These are phyloP conservation scores for Mycena filopes DNA, from an alignment of 768 basidiomycete species.

Conservation along the genomic window DNA sequence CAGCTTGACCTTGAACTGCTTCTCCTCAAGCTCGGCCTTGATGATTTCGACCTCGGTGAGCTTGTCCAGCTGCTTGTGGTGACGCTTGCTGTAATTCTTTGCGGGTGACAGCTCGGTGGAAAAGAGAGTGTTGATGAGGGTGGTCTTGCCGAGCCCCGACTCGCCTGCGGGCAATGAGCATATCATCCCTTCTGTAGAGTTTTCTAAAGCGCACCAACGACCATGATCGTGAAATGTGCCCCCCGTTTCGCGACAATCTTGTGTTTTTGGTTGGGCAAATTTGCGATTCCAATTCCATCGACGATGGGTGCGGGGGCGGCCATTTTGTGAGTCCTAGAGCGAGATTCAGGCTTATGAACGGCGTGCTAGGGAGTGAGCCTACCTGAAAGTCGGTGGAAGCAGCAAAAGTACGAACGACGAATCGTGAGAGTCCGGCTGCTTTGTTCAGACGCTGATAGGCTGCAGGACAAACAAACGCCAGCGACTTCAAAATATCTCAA, in stretches of 20 bases:
- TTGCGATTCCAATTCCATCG: constrained; percentile 93
- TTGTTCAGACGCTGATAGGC: constrained; percentile 13
- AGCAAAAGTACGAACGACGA: constrained; percentile 18
- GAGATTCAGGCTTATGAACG: too few species aligned
- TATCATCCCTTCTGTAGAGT: background rate
- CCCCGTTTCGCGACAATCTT: constrained; percentile 99
- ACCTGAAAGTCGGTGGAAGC: background rate
- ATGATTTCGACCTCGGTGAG: constrained; percentile 98
- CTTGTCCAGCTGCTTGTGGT: constrained; percentile 98
- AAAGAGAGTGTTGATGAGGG: constrained; percentile 98
- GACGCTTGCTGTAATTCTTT: constrained; percentile 90
- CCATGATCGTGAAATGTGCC: constrained; percentile 99
- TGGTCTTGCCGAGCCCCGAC: constrained; percentile 97
- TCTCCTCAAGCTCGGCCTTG: constrained; percentile 99
- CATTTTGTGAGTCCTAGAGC: constrained; percentile 45
- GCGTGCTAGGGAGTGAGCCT: background rate
- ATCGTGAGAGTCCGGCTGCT: constrained; percentile 4
- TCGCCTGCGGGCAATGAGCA: constrained; percentile 68
- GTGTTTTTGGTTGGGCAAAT: constrained; percentile 99
- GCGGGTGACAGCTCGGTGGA: constrained; percentile 93
- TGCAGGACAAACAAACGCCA: too few species aligned
- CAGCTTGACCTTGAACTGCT: constrained; percentile 99
- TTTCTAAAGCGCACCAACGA: constrained; percentile 77
- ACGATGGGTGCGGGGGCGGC: constrained; percentile 57
- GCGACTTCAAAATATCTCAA: too few species aligned